Base-by-base conservation (phyloP, 805 yeast genomes). In the Blastobotrys robertii region DNA sequence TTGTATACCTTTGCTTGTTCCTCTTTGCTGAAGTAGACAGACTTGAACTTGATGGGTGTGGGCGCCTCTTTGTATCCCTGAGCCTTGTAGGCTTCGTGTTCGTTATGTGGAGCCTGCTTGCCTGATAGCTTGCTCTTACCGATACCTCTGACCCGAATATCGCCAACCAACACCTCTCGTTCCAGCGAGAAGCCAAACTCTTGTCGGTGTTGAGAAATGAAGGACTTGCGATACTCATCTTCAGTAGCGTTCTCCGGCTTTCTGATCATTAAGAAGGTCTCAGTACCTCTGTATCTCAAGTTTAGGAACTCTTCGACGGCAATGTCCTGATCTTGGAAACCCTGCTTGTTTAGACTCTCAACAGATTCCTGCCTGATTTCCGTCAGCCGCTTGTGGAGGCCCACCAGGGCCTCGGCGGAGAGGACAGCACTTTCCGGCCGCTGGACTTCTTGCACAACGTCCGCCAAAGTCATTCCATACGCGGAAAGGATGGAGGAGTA, bases 251-350 rank as follows among this genome's bases (percentile, higher is more conserved):
- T 12, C 19, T 34, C 42, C 4, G 12, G 41, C 41, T 38, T 41
- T 32, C 39, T 62, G n/a, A 83, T 76, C 83, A 87, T 81, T 48
- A 88, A 64, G 34, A 82, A 79, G 2, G 95, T 82, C 55, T 88
- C 96, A n/a, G 95, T 81, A 7, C 96, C 96, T 48, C 76, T 76
- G 57, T 84, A 88, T 55, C 94, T 72, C 69, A 87, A 65, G 57
- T 87, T 87, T 48, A 87, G 64, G 51, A 73, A 84, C 36, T 73
- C 73, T 54, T 86, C 94, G 43, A 71, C 67, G 19, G 54, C 58
- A 16, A 84, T 70, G 16, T 68, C 63, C 3, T 62, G 59, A 0
- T 51, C 34, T 11, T 14, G 8, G 50, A 79, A 74, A 0, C 84
- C 84, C 59, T 86, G 94, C 1, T 55, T 49, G 1, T 40, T 43